phyloP scores from a whole-genome alignment of 345 rosid species.

The Geranium brycei region DNA sequence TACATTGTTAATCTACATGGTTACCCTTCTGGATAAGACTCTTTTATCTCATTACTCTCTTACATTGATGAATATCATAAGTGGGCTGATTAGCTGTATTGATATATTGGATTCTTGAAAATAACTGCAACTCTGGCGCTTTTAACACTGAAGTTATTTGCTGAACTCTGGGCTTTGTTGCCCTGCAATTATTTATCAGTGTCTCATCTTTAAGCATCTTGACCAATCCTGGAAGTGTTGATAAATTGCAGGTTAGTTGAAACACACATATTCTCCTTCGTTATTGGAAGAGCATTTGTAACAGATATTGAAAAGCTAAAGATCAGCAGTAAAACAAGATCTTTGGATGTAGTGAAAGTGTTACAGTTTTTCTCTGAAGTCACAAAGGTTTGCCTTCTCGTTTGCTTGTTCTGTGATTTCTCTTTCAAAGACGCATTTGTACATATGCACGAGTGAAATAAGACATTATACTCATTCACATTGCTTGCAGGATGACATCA shows the following conservation, averaged over 20 bases:
- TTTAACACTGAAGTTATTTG: too few species aligned
- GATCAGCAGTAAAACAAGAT: constrained; percentile 81
- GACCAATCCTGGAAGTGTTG: constrained; percentile 20
- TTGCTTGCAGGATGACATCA: constrained; percentile 62
- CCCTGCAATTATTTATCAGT: background rate
- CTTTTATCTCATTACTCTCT: background rate
- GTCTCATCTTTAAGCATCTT: constrained; percentile 10
- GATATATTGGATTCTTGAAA: constrained; percentile 4
- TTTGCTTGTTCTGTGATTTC: constrained; percentile 1
- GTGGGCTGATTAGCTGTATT: background rate
- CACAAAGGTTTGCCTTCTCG: constrained; percentile 45
- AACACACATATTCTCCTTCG: constrained; percentile 96
- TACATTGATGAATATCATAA: background rate
- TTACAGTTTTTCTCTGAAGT: constrained; percentile 73
- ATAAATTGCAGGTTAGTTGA: constrained; percentile 85
- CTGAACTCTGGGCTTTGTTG: background rate
- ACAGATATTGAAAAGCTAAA: constrained; percentile 95
- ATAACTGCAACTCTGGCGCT: background rate
- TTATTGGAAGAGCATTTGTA: constrained; percentile 98
- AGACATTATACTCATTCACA: background rate
- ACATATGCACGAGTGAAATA: constrained; percentile 2
- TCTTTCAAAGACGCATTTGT: constrained; percentile 11
- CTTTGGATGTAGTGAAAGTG: constrained; percentile 58
- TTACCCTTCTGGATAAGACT: background rate
- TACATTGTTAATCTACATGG: background rate